Percentiles rank a stretch among this genome's conserved stretches.
These are phyloP conservation scores for Mortierella sp. DNA, from an alignment of 371 early-diverging fungal species.

Conservation along the genomic window DNA sequence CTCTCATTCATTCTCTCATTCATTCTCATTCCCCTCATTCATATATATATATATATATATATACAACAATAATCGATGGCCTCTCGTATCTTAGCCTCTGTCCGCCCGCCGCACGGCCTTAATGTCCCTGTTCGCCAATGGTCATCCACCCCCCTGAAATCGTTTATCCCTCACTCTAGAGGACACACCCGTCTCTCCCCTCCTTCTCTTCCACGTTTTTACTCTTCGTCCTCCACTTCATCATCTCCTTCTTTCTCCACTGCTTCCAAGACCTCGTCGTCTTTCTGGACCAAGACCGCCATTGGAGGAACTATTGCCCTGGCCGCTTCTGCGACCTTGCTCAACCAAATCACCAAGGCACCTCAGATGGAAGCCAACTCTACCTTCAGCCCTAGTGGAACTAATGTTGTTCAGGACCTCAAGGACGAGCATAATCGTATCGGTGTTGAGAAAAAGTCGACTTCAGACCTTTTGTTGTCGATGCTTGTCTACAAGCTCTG, in stretches of 20 bases:
- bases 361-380: conserved; percentile 29
- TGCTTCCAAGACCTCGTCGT: conserved; percentile 10
- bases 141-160: conserved; percentile 5
- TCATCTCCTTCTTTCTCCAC: neutral
- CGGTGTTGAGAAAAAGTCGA: conserved; percentile 66
- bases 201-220: conserved; percentile 10
- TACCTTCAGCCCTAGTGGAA: neutral
- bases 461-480: conserved; percentile 75
- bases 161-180: conserved; percentile 30
- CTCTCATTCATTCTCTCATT: neutral
- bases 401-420: conserved; percentile 29
- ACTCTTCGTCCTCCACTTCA: neutral
- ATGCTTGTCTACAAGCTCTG: conserved; percentile 85
- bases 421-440: conserved; percentile 57
- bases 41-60: no score
- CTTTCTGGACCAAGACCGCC: conserved; percentile 23
- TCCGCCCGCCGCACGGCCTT: conserved; percentile 10
- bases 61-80: neutral
- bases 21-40: neutral
- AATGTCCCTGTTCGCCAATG: conserved; percentile 6
- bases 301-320: conserved; percentile 29
- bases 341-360: conserved; percentile 27
- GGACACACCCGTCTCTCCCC: conserved; percentile 24
- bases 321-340: conserved; percentile 13
- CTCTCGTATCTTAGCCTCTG: conserved; percentile 15